Base-by-base conservation (phyloP, 805 yeast species). In the Candida xiaguanensis region DNA sequence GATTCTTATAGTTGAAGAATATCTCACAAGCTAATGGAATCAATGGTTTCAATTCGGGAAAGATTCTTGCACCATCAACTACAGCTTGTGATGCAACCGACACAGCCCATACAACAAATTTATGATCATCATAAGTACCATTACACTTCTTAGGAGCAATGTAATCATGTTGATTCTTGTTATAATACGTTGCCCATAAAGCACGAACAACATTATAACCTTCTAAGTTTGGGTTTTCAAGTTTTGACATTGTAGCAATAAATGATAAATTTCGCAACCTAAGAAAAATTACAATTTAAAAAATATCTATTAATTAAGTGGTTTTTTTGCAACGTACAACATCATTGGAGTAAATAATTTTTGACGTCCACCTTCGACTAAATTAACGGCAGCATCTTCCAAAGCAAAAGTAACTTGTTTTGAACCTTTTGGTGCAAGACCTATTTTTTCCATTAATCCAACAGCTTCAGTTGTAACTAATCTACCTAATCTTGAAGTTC, bases 281-380 rank as follows among this genome's bases (percentile, higher is more conserved):
- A 36, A 41, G 28, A 25, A 25, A 25, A 34, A 19, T 42, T 39
- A 16, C 40, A 43, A 30, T 53, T 49, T 43, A 49, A 46, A 20
- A 20, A 20, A n/a, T 18, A 14, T 31, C 3, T 22, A 23, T 25
- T 32, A 32, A 6, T 34, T 20, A 24, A 34, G 28, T 48, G 98
- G 98, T 71, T 91, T 91, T 70, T 78, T 83, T 52, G 78, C 89
- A 49, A 93, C 78, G 60, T 81, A 91, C 61, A 93, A 75, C 93
- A 88, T 85, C 99, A 93, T 93, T 56, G 99, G 99, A 29, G 98
- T 91, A 72, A 93, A 93, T 50, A 93, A 74, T 55, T 85, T 82
- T 63, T 83, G 75, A 65, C 75, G 75, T 62, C 96, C 99, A 65
- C 99, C 99, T 41, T 80, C 85, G 42, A 90, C 96, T 56, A 93